Evolutionary conservation across 805 yeast genomes (phyloP), one percentile per base, ranked within the genome.

Genomic region (Candida nonsorbophila): DNA sequence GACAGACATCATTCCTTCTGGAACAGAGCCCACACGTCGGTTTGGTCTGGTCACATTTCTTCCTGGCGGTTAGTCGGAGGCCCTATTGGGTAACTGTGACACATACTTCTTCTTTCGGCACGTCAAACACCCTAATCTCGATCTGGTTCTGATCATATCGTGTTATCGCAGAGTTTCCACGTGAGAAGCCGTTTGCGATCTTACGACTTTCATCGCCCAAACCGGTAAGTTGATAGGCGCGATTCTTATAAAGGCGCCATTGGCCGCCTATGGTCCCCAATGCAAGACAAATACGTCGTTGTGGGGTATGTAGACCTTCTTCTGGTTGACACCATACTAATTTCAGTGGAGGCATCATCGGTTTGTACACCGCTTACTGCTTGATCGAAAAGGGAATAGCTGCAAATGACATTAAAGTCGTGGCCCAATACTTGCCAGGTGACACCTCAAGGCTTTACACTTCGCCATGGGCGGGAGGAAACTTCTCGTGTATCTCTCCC

Each of bases 401-500:
- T 10, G 38, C 35, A 8, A 15, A 22, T 1, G 25, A 41, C 1
- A 42, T 51, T 20, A 16, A 16, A n/a, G 30, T 48, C 4, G 20
- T 41, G 6, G 52, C 56, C 8, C 38, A 47, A 28, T 42, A 41
- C 28, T 28, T 43, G 13, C 55, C 56, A 4, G 55, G 55, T 1
- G 55, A 51, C 28, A 42, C 38, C 29, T 45, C 55, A 1, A 38
- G 40, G 13, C 16, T 36, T 5, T 52, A 45, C 33, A 42, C 58
- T 3, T 49, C 55, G 3, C 56, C 58, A 4, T 45, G 38, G 25
- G 56, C 58, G 16, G 58, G 58, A 1, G 58, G 52, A 1, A 36
- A 37, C 26, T 46, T 49, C 29, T 33, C 49, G 4, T 17, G 19
- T 22, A 19, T 27, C 4, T 30, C 77, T 3, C 62, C 72, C 37